Base-by-base conservation (phyloP, 169 alveolate species). In the Cryptosporidium tyzzeri region DNA sequence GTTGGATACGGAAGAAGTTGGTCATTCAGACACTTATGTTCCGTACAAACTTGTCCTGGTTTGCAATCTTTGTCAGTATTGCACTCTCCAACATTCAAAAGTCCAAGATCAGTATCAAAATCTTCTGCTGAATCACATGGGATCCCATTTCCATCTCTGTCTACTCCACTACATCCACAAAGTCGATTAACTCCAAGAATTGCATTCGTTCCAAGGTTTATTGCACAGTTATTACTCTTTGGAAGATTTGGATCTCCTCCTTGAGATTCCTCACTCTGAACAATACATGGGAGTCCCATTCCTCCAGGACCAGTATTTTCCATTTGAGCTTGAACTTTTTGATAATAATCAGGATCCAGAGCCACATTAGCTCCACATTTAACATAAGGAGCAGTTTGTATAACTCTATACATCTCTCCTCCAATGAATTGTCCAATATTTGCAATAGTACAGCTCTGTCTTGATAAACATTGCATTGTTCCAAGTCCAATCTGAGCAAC, bases 151-250 rank as follows among this genome's bases (percentile, higher is more conserved):
- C 92, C 92, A 31, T 86, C 93, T 16, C 86, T 85, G 39, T 91
- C 93, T 31, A 73, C 92, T n/a, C 95, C 95, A 68, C 92, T 86
- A 44, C 95, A 93, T 4, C 94, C 95, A 85, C 95, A 93, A 21
- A 93, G 87, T 9, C 95, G 89, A 18, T 87, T 91, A 3, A 92
- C 91, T 8, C 95, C 95, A 16, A 91, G 55, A 21, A 84, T 84
- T 1, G 84, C 84, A 85, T 84, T 74, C 2, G 91, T 84, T 7
- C 95, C 95, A 3, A 92, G 92, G 69, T 91, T 86, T 10, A 92
- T 87, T 26, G 92, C 95, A 86, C 95, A 92, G 21, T 67, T 67
- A 23, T 65, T 31, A 35, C 33, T 41, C 29, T n/a, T 35, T 14
- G 73, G 71, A 44, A 44, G 29, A 9, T 58, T 33, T 21, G 71